Evolutionary conservation across 129 eudicot genomes (phyloP).

Genomic region (Flaveria robusta): DNA sequence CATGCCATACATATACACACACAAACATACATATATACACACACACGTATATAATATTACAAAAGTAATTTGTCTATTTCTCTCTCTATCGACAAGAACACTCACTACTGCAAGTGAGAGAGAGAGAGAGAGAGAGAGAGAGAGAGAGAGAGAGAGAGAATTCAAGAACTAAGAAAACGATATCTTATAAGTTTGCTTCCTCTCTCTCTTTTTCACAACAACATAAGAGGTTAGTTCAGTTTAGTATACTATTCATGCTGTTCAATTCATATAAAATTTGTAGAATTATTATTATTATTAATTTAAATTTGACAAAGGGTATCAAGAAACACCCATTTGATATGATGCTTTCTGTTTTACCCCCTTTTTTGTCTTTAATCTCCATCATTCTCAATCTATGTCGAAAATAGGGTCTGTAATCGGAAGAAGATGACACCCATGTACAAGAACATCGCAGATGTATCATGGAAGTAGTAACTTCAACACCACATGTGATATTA

Average conservation of each 20-base stretch:
- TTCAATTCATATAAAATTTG: constrained; percentile 36
- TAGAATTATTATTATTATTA: not conserved
- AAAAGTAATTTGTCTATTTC: constrained; percentile 30
- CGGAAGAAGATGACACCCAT: constrained; percentile 32
- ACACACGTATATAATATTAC: constrained; percentile 10
- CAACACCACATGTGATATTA: not conserved
- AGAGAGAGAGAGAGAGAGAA: constrained; percentile 33
- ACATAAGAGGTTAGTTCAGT: constrained; percentile 41
- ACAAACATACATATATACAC: too few species aligned
- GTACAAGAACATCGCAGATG: constrained; percentile 18
- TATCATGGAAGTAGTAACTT: constrained; percentile 55
- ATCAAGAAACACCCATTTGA: constrained; percentile 30
- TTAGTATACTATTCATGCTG: constrained; percentile 29
- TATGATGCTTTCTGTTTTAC: constrained; percentile 39
- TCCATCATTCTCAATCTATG: constrained; percentile 35
- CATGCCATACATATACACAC: not conserved
- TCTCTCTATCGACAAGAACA: constrained; percentile 65
- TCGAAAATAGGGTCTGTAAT: constrained; percentile 36
- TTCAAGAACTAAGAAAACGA: constrained; percentile 38
- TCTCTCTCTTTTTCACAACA: constrained; percentile 41
- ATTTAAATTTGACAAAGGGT: constrained; percentile 14
- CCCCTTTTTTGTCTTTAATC: constrained; percentile 42
- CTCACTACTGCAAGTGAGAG: constrained; percentile 25
- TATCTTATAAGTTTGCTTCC: constrained; percentile 25
- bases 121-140: constrained; percentile 24